Base-by-base conservation (phyloP, 1,284 basidiomycete species). In the Anthracocystis walkeri region DNA sequence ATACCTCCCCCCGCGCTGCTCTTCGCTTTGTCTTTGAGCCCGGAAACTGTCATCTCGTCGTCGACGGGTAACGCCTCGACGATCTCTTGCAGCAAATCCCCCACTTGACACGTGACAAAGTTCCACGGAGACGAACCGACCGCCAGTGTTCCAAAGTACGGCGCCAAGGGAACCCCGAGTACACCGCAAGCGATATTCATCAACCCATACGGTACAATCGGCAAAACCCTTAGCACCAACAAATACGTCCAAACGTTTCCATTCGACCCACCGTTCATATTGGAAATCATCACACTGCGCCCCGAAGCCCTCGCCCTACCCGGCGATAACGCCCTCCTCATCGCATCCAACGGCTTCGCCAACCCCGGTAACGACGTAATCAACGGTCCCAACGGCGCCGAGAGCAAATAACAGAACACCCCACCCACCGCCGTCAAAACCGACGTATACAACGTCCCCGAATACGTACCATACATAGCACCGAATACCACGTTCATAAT, bases 121-220 rank as follows among this genome's bases (percentile, higher is more conserved):
- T 85, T 85, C 83, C 83, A 85, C 8, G 82, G 82, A 12, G 84
- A 64, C 21, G 78, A 80, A 2, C 83, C 83, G 14, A 84, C 42
- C 8, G 64, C 80, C 6, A 85, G 60, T 6, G 83, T 84, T 10
- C 61, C 75, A 2, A 70, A 71, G 55, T 81, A 85, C 7, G 83
- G 83, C 3, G 75, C 48, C n/a, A 85, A 59, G 3, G 83, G 83
- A 11, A 84, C 83, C 20, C 79, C 64, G 12, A 85, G 74, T 7
- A 84, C 78, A 12, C 79, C 80, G 50, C 82, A 84, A 7, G 82
- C 82, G 46, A 85, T 83, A 67, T 85, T 85, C 80, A 84, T 85
- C 51, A 82, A 42, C 2, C 83, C 82, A 49, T 84, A 85, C 12
- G 83, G 83, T 8, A 84, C 78, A 55, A 85, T 78, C 16, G 83